Evolutionary conservation across 2,329 filamentous ascomycete genomes (phyloP).

Genomic region (Fusarium proliferatum): DNA sequence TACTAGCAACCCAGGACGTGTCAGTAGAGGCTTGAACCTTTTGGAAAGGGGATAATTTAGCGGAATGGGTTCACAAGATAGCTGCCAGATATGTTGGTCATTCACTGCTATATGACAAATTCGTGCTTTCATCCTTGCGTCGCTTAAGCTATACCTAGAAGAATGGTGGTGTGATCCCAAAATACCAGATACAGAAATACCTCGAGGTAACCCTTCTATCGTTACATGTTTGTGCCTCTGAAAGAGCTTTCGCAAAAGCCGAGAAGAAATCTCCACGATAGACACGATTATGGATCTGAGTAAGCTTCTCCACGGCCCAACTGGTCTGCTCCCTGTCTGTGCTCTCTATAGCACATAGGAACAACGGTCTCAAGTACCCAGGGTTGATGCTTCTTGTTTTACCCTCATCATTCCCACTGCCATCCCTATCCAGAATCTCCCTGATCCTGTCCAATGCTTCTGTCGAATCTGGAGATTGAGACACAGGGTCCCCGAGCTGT

Average conservation of each 20-base stretch:
- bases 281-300: not conserved
- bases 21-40: not conserved
- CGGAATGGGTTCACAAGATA: not conserved
- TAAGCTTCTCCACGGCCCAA: not conserved
- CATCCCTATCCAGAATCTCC: not conserved
- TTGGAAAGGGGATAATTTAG: fast-evolving
- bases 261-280: not conserved
- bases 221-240: not conserved
- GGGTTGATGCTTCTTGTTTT: fast-evolving
- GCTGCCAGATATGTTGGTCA: fast-evolving
- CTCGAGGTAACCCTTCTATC: not conserved
- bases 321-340: not conserved
- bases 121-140: fast-evolving
- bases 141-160: not conserved
- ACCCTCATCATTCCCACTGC: fast-evolving
- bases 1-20: not conserved
- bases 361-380: not conserved
- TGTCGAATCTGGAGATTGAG: not conserved
- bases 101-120: not conserved
- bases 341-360: not conserved
- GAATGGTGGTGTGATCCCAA: not conserved
- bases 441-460: not conserved
- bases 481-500: not conserved
- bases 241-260: not conserved
- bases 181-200: slow-evolving; percentile 10